These are phyloP conservation scores for Daucus carota DNA, from an alignment of 129 eudicot genomes.

Conservation along the genomic window DH1_v3.0 NC_030384.2:20281001-20281500, in stretches of 20 bases:
- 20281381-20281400: conserved; percentile 4
- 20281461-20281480: background rate
- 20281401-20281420: background rate
- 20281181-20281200: background rate
- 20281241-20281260: conserved; percentile 93
- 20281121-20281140: conserved; percentile 17
- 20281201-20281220: conserved; percentile 39
- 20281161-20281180: background rate
- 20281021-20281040: background rate
- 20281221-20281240: conserved; percentile 91
- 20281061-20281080: conserved; percentile 84
- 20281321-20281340: background rate
- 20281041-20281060: conserved; percentile 97
- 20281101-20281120: conserved; percentile 91
- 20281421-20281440: background rate
- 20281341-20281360: conserved; percentile 5
- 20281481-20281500: background rate
- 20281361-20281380: conserved; percentile 1
- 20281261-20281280: conserved; percentile 76
- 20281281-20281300: conserved; percentile 49
- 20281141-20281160: background rate
- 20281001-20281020: background rate
- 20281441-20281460: background rate
- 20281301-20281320: background rate
- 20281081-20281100: conserved; percentile 79